Evolutionary conservation across 768 basidiomycete genomes (phyloP).

Genomic region (Tricholoma matsutake): DNA sequence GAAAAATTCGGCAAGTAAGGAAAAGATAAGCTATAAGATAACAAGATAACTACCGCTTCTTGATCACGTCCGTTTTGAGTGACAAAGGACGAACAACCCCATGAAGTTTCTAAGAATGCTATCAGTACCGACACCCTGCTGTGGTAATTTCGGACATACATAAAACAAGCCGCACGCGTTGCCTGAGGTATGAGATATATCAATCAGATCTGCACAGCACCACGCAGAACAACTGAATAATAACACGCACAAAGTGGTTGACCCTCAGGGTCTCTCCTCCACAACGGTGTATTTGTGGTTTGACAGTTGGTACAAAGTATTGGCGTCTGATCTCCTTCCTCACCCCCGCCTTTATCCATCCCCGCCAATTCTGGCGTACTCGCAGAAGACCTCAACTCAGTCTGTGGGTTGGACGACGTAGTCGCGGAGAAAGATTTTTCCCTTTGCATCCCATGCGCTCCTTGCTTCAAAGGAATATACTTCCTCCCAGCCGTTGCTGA

Average conservation of each 20-base stretch:
- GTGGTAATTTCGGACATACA: constrained; percentile 46
- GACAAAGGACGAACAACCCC: constrained; percentile 93
- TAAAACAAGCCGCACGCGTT: constrained; percentile 94
- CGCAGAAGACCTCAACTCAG: constrained; percentile 50
- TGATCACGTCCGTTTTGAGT: constrained; percentile 95
- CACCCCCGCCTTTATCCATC: constrained; percentile 43
- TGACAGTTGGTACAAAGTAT: constrained; percentile 94
- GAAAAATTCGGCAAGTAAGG: neutral
- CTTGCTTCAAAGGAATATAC: constrained; percentile 63
- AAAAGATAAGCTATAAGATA: constrained; percentile 7
- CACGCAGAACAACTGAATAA: constrained; percentile 5
- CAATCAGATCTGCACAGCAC: constrained; percentile 6
- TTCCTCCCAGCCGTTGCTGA: constrained; percentile 44
- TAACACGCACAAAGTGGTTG: constrained; percentile 77
- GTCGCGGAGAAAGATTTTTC: constrained; percentile 41
- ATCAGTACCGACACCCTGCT: constrained; percentile 6
- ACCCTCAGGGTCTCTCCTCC: constrained; percentile 90
- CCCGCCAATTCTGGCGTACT: constrained; percentile 63
- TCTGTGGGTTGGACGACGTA: constrained; percentile 22
- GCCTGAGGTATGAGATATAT: constrained; percentile 39
- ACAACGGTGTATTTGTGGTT: constrained; percentile 92
- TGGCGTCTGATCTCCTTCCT: constrained; percentile 67
- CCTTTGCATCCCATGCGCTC: constrained; percentile 41
- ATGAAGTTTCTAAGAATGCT: constrained; percentile 75
- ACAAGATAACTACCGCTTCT: constrained; percentile 68